phyloP scores from a whole-genome alignment of 768 basidiomycete species.

The Lactarius deliciosus region DNA sequence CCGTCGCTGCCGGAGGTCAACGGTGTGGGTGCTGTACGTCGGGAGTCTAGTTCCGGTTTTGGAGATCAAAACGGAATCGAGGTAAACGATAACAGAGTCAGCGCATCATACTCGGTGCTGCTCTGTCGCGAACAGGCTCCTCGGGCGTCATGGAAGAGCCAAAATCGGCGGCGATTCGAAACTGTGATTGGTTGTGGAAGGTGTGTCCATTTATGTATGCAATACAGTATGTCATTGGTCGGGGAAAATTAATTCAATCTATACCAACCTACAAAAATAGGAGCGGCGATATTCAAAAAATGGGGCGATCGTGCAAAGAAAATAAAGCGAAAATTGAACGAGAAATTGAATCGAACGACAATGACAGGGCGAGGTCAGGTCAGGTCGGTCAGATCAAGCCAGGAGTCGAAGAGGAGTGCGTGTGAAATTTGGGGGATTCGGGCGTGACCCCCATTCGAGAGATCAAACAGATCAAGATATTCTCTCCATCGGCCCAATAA shows the following conservation, averaged over 20 bases:
- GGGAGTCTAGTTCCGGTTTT: background rate
- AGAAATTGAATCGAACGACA: conserved; percentile 12
- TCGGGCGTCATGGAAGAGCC: conserved; percentile 2
- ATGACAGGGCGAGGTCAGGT: too few relatives aligned
- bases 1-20: conserved; percentile 6
- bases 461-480: conserved; percentile 5
- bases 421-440: conserved; percentile 30
- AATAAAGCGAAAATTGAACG: background rate
- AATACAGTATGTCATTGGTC: conserved; percentile 15
- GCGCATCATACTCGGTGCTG: background rate
- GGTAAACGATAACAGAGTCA: background rate
- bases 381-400: background rate
- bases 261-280: background rate
- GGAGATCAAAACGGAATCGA: conserved; percentile 2
- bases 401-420: conserved; percentile 2
- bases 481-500: conserved; percentile 22
- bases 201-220: background rate
- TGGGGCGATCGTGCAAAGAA: conserved; percentile 1
- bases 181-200: conserved; percentile 7
- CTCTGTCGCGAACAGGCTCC: conserved; percentile 18
- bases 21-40: background rate
- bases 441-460: conserved; percentile 3
- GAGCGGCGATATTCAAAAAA: background rate
- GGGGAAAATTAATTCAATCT: background rate
- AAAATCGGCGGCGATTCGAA: background rate